Evolutionary conservation across 139 green algal species (phyloP).

Genomic region (Micractinium sp.): DNA sequence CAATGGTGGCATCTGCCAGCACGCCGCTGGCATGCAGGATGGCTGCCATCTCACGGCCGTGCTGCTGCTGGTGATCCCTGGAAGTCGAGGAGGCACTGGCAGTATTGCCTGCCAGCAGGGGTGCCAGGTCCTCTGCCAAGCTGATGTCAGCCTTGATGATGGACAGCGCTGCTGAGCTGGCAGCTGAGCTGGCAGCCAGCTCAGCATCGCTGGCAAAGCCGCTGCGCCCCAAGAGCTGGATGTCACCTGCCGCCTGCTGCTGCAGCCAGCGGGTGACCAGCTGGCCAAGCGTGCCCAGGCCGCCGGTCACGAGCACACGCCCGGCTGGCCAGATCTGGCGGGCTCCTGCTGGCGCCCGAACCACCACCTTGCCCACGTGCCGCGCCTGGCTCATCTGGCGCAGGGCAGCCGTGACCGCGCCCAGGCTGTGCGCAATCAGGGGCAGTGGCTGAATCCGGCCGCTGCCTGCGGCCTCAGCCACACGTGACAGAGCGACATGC

Average conservation of each 20-base stretch:
- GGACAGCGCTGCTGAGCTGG: slow-evolving; percentile 7
- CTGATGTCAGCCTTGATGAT: slow-evolving; percentile 44
- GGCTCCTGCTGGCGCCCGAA: background rate
- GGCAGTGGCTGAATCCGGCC: slow-evolving; percentile 62
- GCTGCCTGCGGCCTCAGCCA: slow-evolving; percentile 45
- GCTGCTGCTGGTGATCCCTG: background rate
- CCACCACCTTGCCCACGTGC: slow-evolving; percentile 89
- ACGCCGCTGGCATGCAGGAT: slow-evolving; percentile 81
- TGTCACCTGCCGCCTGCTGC: slow-evolving; percentile 17
- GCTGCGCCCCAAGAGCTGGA: slow-evolving; percentile 43
- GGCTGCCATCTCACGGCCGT: background rate
- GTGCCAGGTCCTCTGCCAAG: slow-evolving; percentile 33
- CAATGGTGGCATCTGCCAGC: slow-evolving; percentile 72
- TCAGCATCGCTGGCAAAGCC: background rate
- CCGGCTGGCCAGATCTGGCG: background rate
- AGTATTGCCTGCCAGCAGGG: background rate
- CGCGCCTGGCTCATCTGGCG: slow-evolving; percentile 84
- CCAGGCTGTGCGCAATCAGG: slow-evolving; percentile 51
- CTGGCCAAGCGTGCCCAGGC: slow-evolving; percentile 52
- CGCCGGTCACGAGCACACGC: slow-evolving; percentile 48
- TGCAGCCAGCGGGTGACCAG: slow-evolving; percentile 73
- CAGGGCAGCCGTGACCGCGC: slow-evolving; percentile 62
- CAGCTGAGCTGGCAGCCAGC: background rate
- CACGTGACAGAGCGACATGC: slow-evolving; percentile 42
- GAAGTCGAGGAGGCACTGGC: background rate